phyloP scores from a whole-genome alignment of 805 yeast species.

The Saccharomyces mikatae region DNA sequence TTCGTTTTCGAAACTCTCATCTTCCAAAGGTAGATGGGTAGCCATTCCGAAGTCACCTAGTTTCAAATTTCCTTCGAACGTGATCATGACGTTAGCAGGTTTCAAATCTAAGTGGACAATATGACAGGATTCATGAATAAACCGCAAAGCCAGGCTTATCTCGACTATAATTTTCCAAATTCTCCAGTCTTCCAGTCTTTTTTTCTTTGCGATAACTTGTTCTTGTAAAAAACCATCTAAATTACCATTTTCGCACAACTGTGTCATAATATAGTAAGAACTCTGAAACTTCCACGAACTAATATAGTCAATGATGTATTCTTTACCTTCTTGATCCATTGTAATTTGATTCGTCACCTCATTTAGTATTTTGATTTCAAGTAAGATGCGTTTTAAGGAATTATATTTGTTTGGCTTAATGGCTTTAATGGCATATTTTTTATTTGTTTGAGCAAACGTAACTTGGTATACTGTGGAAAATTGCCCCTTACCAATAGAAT shows the following conservation, averaged over 20 bases:
- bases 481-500: slow-evolving; percentile 74
- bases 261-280: slow-evolving; percentile 84
- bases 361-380: slow-evolving; percentile 26
- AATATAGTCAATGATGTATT: slow-evolving; percentile 66
- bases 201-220: slow-evolving; percentile 54
- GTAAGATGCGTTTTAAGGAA: slow-evolving; percentile 21
- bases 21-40: slow-evolving; percentile 64
- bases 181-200: slow-evolving; percentile 80
- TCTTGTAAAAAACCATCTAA: slow-evolving; percentile 74
- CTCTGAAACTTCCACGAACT: slow-evolving; percentile 80
- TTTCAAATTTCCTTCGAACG: slow-evolving; percentile 89
- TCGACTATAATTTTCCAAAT: slow-evolving; percentile 95
- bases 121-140: slow-evolving; percentile 64
- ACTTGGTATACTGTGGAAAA: slow-evolving; percentile 86
- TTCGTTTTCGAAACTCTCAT: slow-evolving; percentile 68
- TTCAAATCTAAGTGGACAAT: slow-evolving; percentile 85
- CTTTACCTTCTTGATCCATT: slow-evolving; percentile 49
- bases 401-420: slow-evolving; percentile 45
- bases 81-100: slow-evolving; percentile 89
- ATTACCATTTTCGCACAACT: slow-evolving; percentile 90
- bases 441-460: slow-evolving; percentile 48
- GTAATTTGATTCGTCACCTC: slow-evolving; percentile 32
- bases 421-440: slow-evolving; percentile 76
- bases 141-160: slow-evolving; percentile 67
- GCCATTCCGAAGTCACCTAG: slow-evolving; percentile 98